Base-by-base conservation (phyloP, 345 rosid genomes). In the Cardamine occulta region DNA sequence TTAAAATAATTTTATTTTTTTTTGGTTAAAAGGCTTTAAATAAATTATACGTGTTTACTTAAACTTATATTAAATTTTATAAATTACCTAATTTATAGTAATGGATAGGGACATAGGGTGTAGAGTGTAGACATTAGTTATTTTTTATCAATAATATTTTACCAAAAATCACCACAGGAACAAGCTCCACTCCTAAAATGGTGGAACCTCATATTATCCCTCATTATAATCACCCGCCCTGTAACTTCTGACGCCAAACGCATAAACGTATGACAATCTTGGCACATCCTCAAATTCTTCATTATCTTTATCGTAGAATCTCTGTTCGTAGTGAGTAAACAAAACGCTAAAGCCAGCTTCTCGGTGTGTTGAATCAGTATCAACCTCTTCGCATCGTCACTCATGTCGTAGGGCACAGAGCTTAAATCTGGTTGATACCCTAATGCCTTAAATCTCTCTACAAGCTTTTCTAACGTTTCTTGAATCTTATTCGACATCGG, bases 161-260 rank as follows among this genome's bases (percentile, higher is more conserved):
- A 21, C 23, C 96, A 92, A 79, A 85, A 90, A 72, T 83, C 74
- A 64, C 88, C 86, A 47, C 98, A 90, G 11, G 97, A 89, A 78
- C 97, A 90, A 24, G 31, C 68, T 31, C 98, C 97, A 48, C 66
- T 84, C 17, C 24, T 74, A 75, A 90, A 93, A 86, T 89, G 93
- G 80, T 88, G 98, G 78, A 89, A 88, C 64, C 94, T 86, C 85
- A 83, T 74, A 74, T 79, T 87, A 77, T 91, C 96, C 63, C 96
- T 83, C 66, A 91, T 81, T 72, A 86, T 73, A 73, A 93, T 86
- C 75, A 83, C 85, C 70, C 88, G 84, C 39, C 85, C 79, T 4
- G 74, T 71, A 47, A 88, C 79, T 40, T 73, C 79, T 23, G 98
- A 88, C 4, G 85, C 85, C 29, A 81, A 80, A 73, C 90, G 80